phyloP scores from a whole-genome alignment of 2,329 filamentous ascomycete species.

The Cladosporium sphaerospermum region DNA sequence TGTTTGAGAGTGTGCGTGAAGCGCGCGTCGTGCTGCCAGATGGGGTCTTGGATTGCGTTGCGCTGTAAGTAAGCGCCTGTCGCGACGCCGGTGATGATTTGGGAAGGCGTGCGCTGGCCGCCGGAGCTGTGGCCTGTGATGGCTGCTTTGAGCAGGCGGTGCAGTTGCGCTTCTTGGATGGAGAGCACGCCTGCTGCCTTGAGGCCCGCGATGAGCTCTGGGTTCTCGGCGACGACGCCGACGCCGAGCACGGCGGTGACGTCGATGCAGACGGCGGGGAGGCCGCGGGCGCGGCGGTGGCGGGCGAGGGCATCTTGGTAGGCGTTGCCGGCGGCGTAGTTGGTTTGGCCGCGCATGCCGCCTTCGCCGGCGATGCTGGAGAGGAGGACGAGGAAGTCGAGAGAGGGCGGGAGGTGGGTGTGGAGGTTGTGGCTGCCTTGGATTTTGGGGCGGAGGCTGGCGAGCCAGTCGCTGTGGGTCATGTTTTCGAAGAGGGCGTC shows the following conservation, averaged over 20 bases:
- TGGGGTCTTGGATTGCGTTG: neutral
- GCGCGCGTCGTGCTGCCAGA: neutral
- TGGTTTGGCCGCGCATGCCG: slow-evolving; percentile 21
- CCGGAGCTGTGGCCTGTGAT: neutral
- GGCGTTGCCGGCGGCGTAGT: slow-evolving; percentile 20
- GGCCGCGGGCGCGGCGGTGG: slow-evolving; percentile 22
- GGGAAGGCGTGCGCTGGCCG: neutral
- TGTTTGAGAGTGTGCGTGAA: neutral
- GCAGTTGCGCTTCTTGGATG: neutral
- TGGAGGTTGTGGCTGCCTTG: slow-evolving; percentile 25
- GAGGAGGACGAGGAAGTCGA: slow-evolving; percentile 30
- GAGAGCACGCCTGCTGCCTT: neutral
- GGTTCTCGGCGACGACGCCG: neutral
- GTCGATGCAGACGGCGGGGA: slow-evolving; percentile 24
- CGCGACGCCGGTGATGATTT: neutral
- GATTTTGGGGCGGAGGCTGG: slow-evolving; percentile 21
- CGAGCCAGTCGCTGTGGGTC: slow-evolving; percentile 18
- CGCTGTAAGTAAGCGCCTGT: neutral
- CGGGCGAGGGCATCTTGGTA: slow-evolving; percentile 23
- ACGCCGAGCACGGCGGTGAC: slow-evolving; percentile 17
- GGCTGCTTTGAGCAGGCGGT: neutral
- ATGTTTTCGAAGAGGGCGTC: slow-evolving; percentile 20
- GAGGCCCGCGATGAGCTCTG: neutral
- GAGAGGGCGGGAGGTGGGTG: slow-evolving; percentile 11
- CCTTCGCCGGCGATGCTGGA: slow-evolving; percentile 19